Evolutionary conservation across 768 basidiomycete species (phyloP).

Genomic region (Auricularia heimuer): DNA sequence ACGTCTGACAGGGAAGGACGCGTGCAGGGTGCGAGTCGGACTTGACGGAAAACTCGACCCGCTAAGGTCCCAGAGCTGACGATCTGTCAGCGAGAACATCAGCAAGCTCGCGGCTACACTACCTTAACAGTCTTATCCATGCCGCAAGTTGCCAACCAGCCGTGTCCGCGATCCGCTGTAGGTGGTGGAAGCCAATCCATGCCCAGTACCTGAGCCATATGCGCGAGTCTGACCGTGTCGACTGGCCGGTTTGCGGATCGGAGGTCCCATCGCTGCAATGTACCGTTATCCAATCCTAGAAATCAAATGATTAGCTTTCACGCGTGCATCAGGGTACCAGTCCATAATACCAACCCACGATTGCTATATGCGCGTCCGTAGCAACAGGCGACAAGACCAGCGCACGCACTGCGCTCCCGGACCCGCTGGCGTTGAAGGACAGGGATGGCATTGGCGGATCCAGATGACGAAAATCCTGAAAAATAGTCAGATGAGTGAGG

Average conservation of each 20-base stretch:
- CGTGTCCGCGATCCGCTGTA: slow-evolving; percentile 22
- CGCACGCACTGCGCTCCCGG: slow-evolving; percentile 46
- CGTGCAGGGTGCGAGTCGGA: slow-evolving; percentile 62
- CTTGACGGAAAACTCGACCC: slow-evolving; percentile 45
- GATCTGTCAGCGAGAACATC: not conserved
- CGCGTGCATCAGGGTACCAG: not conserved
- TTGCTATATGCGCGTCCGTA: slow-evolving; percentile 56
- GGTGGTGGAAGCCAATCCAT: slow-evolving; percentile 55
- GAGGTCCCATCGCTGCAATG: slow-evolving; percentile 59
- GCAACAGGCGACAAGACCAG: slow-evolving; percentile 60
- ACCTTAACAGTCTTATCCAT: slow-evolving; percentile 75
- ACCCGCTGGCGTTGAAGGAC: not conserved
- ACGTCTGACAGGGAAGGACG: slow-evolving; percentile 63
- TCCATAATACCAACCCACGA: slow-evolving; percentile 42
- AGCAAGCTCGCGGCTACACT: slow-evolving; percentile 1
- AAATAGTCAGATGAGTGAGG: not conserved
- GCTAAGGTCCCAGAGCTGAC: slow-evolving; percentile 61
- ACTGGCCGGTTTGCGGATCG: slow-evolving; percentile 54
- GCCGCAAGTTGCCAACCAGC: slow-evolving; percentile 75
- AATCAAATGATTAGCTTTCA: not conserved
- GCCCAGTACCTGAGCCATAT: slow-evolving; percentile 59
- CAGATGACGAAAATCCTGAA: not conserved
- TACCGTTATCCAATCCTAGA: slow-evolving; percentile 49
- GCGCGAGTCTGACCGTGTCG: slow-evolving; percentile 65
- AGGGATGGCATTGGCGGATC: not conserved